Evolutionary conservation across 106 monocot species (phyloP).

Genomic region (Posidonia australis): DNA sequence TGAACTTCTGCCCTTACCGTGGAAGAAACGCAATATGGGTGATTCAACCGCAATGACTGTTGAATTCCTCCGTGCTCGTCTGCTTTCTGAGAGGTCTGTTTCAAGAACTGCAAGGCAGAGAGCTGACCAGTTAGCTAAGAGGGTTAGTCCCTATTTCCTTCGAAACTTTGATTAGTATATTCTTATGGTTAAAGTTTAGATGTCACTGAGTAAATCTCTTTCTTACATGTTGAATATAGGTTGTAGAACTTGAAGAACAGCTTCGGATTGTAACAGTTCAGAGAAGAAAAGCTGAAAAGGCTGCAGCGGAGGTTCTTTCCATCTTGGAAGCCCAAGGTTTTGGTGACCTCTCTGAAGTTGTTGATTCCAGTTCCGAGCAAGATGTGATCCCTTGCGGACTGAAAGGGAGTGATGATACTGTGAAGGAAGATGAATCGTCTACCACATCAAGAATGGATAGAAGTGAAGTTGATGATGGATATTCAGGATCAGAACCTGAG

Average conservation of each 20-base stretch:
- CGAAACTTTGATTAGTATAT: too few species aligned
- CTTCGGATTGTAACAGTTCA: constrained; percentile 51
- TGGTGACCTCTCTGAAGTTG: constrained; percentile 32
- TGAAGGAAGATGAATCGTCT: constrained; percentile 29
- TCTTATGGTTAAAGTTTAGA: background rate
- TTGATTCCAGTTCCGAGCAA: constrained; percentile 58
- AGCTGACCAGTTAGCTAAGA: constrained; percentile 71
- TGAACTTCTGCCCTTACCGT: too few species aligned
- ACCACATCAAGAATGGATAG: constrained; percentile 22
- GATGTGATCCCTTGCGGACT: constrained; percentile 17
- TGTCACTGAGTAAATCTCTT: background rate
- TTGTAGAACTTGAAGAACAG: constrained; percentile 79
- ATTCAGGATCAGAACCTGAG: constrained; percentile 46
- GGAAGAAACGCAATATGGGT: background rate
- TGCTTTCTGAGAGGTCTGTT: constrained; percentile 88
- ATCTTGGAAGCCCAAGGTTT: constrained; percentile 69
- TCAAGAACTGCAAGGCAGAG: constrained; percentile 80
- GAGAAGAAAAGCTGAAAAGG: constrained; percentile 83
- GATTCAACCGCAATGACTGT: constrained; percentile 83
- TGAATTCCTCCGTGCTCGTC: constrained; percentile 85
- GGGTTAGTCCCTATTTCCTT: constrained; percentile 33
- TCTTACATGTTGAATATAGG: constrained; percentile 29
- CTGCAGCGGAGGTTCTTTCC: constrained; percentile 56
- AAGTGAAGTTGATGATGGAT: constrained; percentile 49
- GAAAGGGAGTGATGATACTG: constrained; percentile 15